phyloP scores from a whole-genome alignment of 2,329 filamentous ascomycete genomes.

The Curvularia hawaiiensis region DNA sequence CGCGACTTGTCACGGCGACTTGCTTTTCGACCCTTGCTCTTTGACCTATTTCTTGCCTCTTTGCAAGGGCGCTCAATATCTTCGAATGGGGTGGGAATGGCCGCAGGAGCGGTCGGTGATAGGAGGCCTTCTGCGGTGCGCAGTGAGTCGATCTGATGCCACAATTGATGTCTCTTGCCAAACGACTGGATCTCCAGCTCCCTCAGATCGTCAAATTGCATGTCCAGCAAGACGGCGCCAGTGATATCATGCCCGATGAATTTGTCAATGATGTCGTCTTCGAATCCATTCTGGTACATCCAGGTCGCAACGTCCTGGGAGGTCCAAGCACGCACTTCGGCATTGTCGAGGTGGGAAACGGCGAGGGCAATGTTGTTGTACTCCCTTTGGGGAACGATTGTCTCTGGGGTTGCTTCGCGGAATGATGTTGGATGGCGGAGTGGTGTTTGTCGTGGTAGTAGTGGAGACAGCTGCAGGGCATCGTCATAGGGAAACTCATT shows the following conservation, averaged over 20 bases:
- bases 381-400: slow-evolving; percentile 46
- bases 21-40: slow-evolving; percentile 43
- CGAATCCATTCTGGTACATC: slow-evolving; percentile 85
- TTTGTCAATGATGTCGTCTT: slow-evolving; percentile 75
- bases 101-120: slow-evolving; percentile 48
- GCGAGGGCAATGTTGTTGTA: slow-evolving; percentile 59
- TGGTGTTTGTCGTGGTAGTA: slow-evolving; percentile 68
- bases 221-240: slow-evolving; percentile 82
- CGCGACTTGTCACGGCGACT: slow-evolving; percentile 40
- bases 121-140: slow-evolving; percentile 54
- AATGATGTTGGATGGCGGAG: slow-evolving; percentile 50
- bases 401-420: slow-evolving; percentile 44
- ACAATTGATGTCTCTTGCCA: slow-evolving; percentile 77
- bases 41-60: slow-evolving; percentile 40
- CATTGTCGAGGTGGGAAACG: slow-evolving; percentile 63
- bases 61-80: slow-evolving; percentile 54
- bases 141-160: slow-evolving; percentile 77
- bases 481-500: slow-evolving; percentile 57
- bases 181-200: slow-evolving; percentile 83
- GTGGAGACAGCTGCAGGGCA: slow-evolving; percentile 71
- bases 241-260: slow-evolving; percentile 94
- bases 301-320: slow-evolving; percentile 80
- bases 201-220: slow-evolving; percentile 87
- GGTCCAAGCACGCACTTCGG: slow-evolving; percentile 69
- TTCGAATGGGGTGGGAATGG: slow-evolving; percentile 56